These are phyloP conservation scores for Mucor piriformis DNA, from an alignment of 371 early-diverging fungal species.

Conservation along the genomic window DNA sequence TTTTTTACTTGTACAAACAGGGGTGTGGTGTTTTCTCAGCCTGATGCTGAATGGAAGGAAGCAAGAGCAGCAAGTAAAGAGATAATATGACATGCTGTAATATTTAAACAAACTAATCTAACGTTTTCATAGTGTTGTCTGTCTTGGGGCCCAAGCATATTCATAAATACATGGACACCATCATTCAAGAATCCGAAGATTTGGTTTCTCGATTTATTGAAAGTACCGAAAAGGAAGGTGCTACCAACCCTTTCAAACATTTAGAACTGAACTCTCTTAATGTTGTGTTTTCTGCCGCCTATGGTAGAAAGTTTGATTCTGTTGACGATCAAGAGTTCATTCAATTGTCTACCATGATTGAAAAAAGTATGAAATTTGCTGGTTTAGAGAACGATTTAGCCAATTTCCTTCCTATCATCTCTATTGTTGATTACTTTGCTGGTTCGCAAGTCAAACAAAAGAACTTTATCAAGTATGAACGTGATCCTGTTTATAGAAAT, in stretches of 20 bases:
- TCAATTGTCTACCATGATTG: not conserved
- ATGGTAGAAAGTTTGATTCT: conserved; percentile 4
- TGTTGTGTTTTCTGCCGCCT: conserved; percentile 1
- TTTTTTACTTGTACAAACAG: not conserved
- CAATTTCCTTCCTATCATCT: conserved; percentile 10
- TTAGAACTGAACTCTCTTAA: conserved; percentile 11
- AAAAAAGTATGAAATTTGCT: not conserved
- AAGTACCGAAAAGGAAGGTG: not conserved
- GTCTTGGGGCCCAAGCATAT: conserved; percentile 16
- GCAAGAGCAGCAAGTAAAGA: not conserved
- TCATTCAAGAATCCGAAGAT: not conserved
- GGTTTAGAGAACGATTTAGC: conserved; percentile 12
- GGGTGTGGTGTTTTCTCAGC: not conserved
- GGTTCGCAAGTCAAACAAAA: not conserved
- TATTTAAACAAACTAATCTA: not conserved
- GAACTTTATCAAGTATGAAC: not conserved
- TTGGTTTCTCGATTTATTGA: conserved; percentile 1
- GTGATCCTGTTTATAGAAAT: conserved; percentile 1
- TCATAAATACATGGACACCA: not conserved
- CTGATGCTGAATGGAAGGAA: not conserved
- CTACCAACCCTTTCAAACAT: conserved; percentile 4
- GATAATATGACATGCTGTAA: not conserved
- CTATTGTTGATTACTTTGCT: not conserved
- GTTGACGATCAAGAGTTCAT: conserved; percentile 9
- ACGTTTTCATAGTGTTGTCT: not conserved